Conservation (phyloP, 78 protist genomes). For the slime mould (Dictyostelium discoideum) region DNA sequence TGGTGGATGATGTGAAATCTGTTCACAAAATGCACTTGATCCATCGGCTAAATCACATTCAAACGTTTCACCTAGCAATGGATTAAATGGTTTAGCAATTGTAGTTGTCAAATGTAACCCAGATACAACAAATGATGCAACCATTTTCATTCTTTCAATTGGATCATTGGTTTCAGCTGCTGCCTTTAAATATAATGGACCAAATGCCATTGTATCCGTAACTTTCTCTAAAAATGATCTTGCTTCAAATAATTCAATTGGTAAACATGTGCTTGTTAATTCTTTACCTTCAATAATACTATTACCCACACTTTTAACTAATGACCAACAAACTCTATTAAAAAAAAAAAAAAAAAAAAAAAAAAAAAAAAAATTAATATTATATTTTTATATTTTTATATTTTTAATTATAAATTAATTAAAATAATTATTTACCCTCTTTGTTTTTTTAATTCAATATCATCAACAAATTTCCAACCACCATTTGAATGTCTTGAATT, state of each 20-base stretch:
- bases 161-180: conserved; percentile 75
- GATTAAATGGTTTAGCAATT: conserved; percentile 89
- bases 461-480: conserved; percentile 74
- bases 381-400: not conserved
- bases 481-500: conserved; percentile 54
- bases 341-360: not conserved
- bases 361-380: not conserved
- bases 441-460: conserved; percentile 55
- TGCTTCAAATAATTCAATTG: conserved; percentile 86
- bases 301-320: conserved; percentile 76
- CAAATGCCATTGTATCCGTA: conserved; percentile 73
- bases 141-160: conserved; percentile 58
- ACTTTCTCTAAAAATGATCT: conserved; percentile 83
- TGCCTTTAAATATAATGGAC: conserved; percentile 44
- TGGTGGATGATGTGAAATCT: conserved; percentile 91
- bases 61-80: conserved; percentile 91
- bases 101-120: conserved; percentile 75
- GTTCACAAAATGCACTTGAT: conserved; percentile 79
- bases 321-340: conserved; percentile 69
- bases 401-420: not conserved
- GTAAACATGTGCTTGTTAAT: conserved; percentile 65
- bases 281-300: conserved; percentile 78
- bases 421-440: conserved; percentile 44
- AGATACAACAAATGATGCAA: conserved; percentile 54
- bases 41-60: conserved; percentile 73